These are phyloP conservation scores for Arabidopsis hybrid DNA, from an alignment of 441 rosid genomes.

Conservation along the genomic window DNA sequence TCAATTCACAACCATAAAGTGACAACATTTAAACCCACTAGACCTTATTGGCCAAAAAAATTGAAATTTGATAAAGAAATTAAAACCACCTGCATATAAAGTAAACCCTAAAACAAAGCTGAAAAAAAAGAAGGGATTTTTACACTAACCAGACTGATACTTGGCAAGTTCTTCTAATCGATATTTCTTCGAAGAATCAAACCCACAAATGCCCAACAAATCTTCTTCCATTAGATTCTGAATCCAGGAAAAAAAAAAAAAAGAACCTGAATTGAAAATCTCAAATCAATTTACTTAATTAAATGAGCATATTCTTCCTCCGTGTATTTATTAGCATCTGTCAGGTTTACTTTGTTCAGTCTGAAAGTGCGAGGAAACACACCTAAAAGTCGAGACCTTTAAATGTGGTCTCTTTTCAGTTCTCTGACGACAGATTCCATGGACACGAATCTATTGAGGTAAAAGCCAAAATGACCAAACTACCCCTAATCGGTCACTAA, in stretches of 20 bases:
- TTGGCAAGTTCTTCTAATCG: slow-evolving; percentile 50
- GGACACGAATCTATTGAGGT: slow-evolving; percentile 30
- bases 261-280: background rate
- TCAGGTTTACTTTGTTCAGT: slow-evolving; percentile 27
- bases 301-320: slow-evolving; percentile 16
- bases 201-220: slow-evolving; percentile 53
- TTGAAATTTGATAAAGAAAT: background rate
- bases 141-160: slow-evolving; percentile 58
- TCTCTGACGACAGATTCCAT: slow-evolving; percentile 19
- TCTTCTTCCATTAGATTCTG: slow-evolving; percentile 62
- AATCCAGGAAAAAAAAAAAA: background rate
- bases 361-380: slow-evolving; percentile 40
- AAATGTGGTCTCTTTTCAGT: background rate
- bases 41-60: background rate
- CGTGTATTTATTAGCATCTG: slow-evolving; percentile 33
- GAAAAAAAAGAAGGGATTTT: background rate
- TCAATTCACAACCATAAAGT: slow-evolving; percentile 1
- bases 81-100: background rate
- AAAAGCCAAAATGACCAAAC: slow-evolving; percentile 25
- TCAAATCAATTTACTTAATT: background rate
- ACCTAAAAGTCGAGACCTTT: slow-evolving; percentile 23
- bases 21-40: background rate
- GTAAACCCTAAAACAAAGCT: background rate
- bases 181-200: slow-evolving; percentile 60
- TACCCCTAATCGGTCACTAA: slow-evolving; percentile 6